Base-by-base conservation (phyloP, 1,284 basidiomycete genomes). In the Leccinum holopus region DNA sequence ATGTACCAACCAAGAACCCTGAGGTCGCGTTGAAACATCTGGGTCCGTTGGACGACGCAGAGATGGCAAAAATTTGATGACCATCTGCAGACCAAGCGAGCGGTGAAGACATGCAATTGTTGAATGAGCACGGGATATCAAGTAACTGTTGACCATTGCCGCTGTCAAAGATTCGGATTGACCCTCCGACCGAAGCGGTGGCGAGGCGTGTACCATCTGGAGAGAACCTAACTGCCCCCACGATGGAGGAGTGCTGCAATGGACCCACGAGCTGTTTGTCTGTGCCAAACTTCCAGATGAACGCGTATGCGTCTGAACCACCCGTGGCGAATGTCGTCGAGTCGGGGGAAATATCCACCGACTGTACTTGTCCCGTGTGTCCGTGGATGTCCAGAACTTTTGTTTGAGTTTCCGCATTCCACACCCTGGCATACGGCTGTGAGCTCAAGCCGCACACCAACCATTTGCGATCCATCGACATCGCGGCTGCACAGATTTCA, bases 401-500 rank as follows among this genome's bases (percentile, higher is more conserved):
- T 49, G 57, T 3, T 8, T 25, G 18, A 0, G 56, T 66, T 21
- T 11, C n/a, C 3, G 57, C 33, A 18, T 63, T 32, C 64, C 63
- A 66, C 4, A 66, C 59, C 3, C 5, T 5, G 1, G 41, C 53
- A 2, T 9, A 1, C 35, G n/a, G 14, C 3, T 7, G 7, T 0
- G 8, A 3, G 1, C 9, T 21, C 30, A 66, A 33, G 8, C 65
- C 65, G 8, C 57, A 63, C 0, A 55, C 65, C 16, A 68, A 5
- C 64, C 67, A 52, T 25, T 60, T 66, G 3, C 16, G 9, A 25
- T 69, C 55, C 6, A 41, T 55, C 0, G 66, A 67, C 3, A 69
- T 11, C 2, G 61, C 61, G 1, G 21, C 12, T 3, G 51, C 47
- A 6, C 1, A 35, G 3, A 68, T 54, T 1, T 9, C 6, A 5